Base-by-base conservation (phyloP, 768 basidiomycete species). In the Gymnopilus junonius region DNA sequence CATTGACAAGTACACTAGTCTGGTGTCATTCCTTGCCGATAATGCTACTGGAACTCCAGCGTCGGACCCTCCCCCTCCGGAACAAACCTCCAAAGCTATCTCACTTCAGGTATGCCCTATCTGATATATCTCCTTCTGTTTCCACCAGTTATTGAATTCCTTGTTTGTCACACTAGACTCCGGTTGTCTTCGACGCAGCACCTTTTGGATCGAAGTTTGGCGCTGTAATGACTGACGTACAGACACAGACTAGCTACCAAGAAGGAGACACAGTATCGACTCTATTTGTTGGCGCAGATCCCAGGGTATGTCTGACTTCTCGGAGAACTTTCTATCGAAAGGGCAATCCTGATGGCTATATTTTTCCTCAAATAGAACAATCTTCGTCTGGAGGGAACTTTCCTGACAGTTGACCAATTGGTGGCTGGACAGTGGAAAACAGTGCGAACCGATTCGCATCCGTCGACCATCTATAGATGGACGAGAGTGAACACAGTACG, bases 221-320 rank as follows among this genome's bases (percentile, higher is more conserved):
- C 45, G 80, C 82, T 29, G 82, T 91, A 10, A 69, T 88, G 5
- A 69, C 76, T 11, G 84, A 92, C 71, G 89, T 89, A 53, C 71
- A 77, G 11, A 73, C 75, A 0, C 71, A 66, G 35, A 71, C 80
- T 5, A 62, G 83, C 8, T 93, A 91, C 73, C 71, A 68, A 39
- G 80, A 77, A 8, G 88, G 89, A 14, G 80, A 87, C 34, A 87
- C 79, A 4, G 91, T 91, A 59, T 71, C 72, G 10, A 88, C 83
- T 14, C 78, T 80, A 55, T 93, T 93, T 65, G 86, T 90, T 51
- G 91, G 90, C 46, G 92, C 91, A 42, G 91, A 92, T 71, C 92
- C 91, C 0, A 80, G 92, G 75, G 90, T 91, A 66, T 65, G 85
- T 73, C 32, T 40, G 20, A 14, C 46, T 42, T 32, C 59, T 55